Evolutionary conservation across 306 rosid species (phyloP), one percentile per base, ranked within the genome.

Genomic region (Vicia sativa): DNA sequence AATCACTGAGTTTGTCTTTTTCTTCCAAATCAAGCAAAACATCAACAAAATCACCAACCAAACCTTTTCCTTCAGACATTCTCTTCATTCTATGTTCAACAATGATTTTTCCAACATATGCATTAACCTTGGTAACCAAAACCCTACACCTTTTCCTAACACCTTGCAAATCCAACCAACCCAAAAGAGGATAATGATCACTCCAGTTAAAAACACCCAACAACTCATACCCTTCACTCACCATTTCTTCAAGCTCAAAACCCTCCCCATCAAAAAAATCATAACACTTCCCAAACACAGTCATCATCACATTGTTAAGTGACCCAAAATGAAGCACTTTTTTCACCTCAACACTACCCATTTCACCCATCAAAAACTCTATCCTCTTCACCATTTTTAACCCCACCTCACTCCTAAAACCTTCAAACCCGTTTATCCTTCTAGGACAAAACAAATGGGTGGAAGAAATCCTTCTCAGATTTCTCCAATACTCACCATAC

Each of bases 401-500:
- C 6, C 92, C 90, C 0, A 81, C 79, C 2, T 18, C 71, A 0
- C n/a, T 21, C 31, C 95, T 73, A 29, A 79, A 80, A 7, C 15
- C 41, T 53, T 74, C 89, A 0, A 76, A 85, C 0, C 12, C 19
- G 0, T 68, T 10, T 2, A 90, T 77, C 11, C 90, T 78, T 12
- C 62, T 80, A 0, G 90, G 95, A 7, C 82, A 78, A 67, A 91
- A 91, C 76, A 91, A 50, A 46, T 79, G 83, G 6, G 82, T 70
- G 0, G 91, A 46, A 0, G 97, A 86, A 43, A 91, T 91, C 35
- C 83, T 90, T 83, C 96, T 84, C 35, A 90, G 77, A 25, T 68
- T 84, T 74, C 95, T 80, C 96, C 96, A 90, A 58, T 90, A 90
- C 38, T 84, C 95, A 0, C 96, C 95, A 9, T 76, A 87, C 0